Evolutionary conservation across 495 filamentous ascomycete species (phyloP).

Genomic region (Chlorociboria aeruginascens): DNA sequence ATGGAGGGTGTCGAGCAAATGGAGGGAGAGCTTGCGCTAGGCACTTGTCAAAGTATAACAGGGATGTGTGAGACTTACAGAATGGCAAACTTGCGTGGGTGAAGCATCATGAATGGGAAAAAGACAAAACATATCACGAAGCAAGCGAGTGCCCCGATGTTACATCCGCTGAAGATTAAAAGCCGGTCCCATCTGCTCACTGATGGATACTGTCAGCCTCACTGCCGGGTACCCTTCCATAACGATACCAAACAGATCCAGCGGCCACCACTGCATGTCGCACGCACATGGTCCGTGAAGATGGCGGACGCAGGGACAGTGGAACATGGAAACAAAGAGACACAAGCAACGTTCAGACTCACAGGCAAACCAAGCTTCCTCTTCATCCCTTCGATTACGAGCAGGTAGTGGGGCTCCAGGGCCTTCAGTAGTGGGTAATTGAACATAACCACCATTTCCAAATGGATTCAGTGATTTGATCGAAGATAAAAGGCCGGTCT

Average conservation of each 20-base stretch:
- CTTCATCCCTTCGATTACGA: conserved; percentile 75
- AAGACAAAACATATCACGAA: conserved; percentile 88
- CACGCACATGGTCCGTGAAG: conserved; percentile 15
- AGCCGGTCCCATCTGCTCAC: conserved; percentile 97
- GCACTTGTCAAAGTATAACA: conserved; percentile 2
- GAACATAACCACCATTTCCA: conserved; percentile 75
- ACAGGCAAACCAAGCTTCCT: conserved; percentile 93
- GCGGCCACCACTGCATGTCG: conserved; percentile 12
- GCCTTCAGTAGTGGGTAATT: conserved; percentile 74
- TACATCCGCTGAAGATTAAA: conserved; percentile 84
- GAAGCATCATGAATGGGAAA: conserved; percentile 65
- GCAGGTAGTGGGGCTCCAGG: conserved; percentile 83
- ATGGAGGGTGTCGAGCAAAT: conserved; percentile 7
- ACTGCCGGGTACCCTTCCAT: conserved; percentile 1
- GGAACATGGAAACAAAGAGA: conserved; percentile 1
- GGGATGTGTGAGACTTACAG: conserved; percentile 56
- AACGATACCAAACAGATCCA: conserved; percentile 9
- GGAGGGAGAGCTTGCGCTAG: conserved; percentile 6
- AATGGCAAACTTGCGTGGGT: conserved; percentile 88
- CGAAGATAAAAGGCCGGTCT: conserved; percentile 57
- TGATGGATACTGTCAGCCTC: conserved; percentile 26
- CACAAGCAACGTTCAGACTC: conserved; percentile 41
- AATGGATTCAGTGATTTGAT: conserved; percentile 86
- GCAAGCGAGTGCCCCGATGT: conserved; percentile 77
- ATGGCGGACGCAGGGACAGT: conserved; percentile 17